Base-by-base conservation (phyloP, 371 early-diverging fungal species). In the Parasitella parasitica region DNA sequence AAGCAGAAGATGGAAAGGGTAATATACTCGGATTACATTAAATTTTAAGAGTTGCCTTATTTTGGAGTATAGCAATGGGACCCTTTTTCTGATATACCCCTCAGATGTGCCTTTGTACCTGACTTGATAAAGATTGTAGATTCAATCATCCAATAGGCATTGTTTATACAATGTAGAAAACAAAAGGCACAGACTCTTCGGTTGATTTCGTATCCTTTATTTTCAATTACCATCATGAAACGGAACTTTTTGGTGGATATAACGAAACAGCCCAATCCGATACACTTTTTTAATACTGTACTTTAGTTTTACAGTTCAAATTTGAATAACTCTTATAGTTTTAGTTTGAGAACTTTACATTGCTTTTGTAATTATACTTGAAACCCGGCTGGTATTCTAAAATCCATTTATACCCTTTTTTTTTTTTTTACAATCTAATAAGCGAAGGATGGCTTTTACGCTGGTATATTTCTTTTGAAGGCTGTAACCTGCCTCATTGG, bases 21-120 rank as follows among this genome's bases (percentile, higher is more conserved):
- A 24, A 46, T 24, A n/a, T 24, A 46, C 22, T 11, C 24, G 24
- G 13, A 24, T 22, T 46, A 46, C 46, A 46, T 46, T 46, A 46
- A 46, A 46, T 46, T 46, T 46, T 46, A 46, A 46, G 46, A 46
- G 46, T 46, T 46, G 46, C 46, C 46, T 46, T 22, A 46, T 46
- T 24, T 9, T 46, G 24, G 12, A 46, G 46, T 16, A n/a, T n/a
- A n/a, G n/a, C n/a, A n/a, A 22, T 8, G 46, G 46, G 46, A 46
- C 46, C 46, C 46, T 46, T 46, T 46, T 46, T 22, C 46, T 46
- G 22, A 46, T 46, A 46, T 46, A 46, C 46, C 3, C 20, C 22
- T n/a, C 22, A 46, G 11, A 30, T 32, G 3, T 4, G 32, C 22
- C 13, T 18, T 46, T 11, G 46, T 46, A 24, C 46, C 46, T 46